These are phyloP conservation scores for Aspergillus cejpii DNA, from an alignment of 2,329 filamentous ascomycete genomes.

Conservation along the genomic window DNA sequence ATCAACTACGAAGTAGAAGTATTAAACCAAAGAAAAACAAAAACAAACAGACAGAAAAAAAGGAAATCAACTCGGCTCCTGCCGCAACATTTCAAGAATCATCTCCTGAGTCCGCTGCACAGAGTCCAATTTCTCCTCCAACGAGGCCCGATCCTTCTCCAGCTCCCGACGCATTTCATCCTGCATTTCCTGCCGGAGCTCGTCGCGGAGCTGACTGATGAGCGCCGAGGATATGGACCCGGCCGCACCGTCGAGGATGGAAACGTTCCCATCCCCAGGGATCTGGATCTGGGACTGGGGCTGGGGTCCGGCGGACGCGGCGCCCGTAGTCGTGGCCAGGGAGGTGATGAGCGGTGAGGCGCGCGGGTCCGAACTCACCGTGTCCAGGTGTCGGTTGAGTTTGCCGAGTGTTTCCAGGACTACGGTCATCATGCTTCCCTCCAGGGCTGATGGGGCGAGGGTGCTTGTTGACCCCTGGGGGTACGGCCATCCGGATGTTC, in stretches of 20 bases:
- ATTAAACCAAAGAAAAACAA: slow-evolving; percentile 7
- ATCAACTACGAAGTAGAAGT: too few species aligned
- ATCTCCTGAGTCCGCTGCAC: slow-evolving; percentile 38
- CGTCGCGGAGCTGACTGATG: slow-evolving; percentile 25
- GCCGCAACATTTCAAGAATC: slow-evolving; percentile 38
- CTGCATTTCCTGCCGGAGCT: slow-evolving; percentile 31
- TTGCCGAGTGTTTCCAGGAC: slow-evolving; percentile 34
- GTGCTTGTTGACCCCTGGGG: slow-evolving; percentile 7
- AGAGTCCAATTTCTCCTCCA: slow-evolving; percentile 34
- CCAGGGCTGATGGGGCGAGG: slow-evolving; percentile 11
- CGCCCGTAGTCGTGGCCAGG: slow-evolving; percentile 11
- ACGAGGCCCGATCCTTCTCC: slow-evolving; percentile 26
- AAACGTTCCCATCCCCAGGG: background rate
- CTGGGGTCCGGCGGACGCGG: slow-evolving; percentile 1
- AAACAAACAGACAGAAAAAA: slow-evolving; percentile 3
- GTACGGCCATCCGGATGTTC: background rate
- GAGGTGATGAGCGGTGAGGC: slow-evolving; percentile 23
- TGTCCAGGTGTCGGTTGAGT: slow-evolving; percentile 34
- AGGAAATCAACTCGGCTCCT: slow-evolving; percentile 25
- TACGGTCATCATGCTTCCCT: slow-evolving; percentile 27
- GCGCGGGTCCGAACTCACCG: slow-evolving; percentile 16
- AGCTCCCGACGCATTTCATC: slow-evolving; percentile 30
- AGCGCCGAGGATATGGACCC: slow-evolving; percentile 2
- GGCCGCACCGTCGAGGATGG: background rate
- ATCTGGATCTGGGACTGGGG: background rate